These are phyloP conservation scores for Delphinella strobiligena DNA, from an alignment of 2,329 filamentous ascomycete species.

Conservation along the genomic window DNA sequence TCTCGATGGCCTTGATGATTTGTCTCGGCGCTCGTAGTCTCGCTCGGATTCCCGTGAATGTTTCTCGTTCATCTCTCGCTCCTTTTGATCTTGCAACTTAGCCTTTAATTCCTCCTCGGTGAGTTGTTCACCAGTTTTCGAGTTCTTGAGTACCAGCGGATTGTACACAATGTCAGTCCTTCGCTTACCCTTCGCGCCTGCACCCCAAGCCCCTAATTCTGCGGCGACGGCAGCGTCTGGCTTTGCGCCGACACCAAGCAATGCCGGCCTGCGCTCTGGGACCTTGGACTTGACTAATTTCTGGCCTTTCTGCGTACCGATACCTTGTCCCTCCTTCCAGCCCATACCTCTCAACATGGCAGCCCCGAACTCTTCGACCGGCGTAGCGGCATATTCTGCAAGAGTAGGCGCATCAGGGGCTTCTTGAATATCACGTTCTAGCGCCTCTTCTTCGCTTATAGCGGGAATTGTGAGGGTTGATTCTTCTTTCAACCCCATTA, in stretches of 20 bases:
- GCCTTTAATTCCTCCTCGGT: conserved; percentile 49
- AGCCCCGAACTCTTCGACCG: conserved; percentile 89
- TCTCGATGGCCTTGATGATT: neutral
- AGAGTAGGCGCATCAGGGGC: conserved; percentile 67
- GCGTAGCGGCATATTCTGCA: conserved; percentile 76
- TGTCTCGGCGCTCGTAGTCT: neutral
- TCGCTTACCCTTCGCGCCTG: conserved; percentile 41
- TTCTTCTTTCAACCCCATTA: conserved; percentile 27
- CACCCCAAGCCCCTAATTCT: conserved; percentile 68
- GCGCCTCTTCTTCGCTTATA: conserved; percentile 54
- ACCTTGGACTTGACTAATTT: conserved; percentile 44
- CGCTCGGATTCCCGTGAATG: conserved; percentile 2
- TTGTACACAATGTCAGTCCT: conserved; percentile 48
- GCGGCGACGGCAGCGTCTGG: conserved; percentile 50
- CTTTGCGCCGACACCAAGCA: conserved; percentile 82
- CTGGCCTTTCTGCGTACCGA: conserved; percentile 40
- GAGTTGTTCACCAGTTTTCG: conserved; percentile 48
- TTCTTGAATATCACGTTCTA: conserved; percentile 54
- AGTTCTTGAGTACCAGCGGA: conserved; percentile 49
- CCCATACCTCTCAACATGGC: conserved; percentile 88
- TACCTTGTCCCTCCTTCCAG: conserved; percentile 62
- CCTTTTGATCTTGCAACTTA: conserved; percentile 7
- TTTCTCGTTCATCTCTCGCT: conserved; percentile 1
- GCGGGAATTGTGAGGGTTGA: conserved; percentile 28
- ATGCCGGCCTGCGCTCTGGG: conserved; percentile 60